Evolutionary conservation across 106 monocot species (phyloP), one percentile per base, ranked within the genome.

Genomic region (Apostasia ramifera): DNA sequence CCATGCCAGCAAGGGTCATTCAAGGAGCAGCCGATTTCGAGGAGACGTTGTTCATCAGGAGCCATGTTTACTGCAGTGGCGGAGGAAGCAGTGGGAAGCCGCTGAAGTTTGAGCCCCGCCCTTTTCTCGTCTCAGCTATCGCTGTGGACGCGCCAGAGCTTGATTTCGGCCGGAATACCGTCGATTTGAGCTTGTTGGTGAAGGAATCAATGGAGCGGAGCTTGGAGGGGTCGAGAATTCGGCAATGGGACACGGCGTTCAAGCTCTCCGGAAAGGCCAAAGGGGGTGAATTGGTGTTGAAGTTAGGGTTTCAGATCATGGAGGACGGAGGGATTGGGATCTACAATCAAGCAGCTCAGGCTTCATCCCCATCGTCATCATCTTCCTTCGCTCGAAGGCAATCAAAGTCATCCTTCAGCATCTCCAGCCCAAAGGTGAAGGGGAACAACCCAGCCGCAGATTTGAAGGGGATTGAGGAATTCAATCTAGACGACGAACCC

Each of bases 301-400:
- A 89, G 59, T 52, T 95, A 4, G 88, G 88, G 47, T 95, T 95
- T 66, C 95, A 95, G 69, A 86, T 95, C 71, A 95, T 95, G 88
- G 95, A 95, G 67, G 95, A 89, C 40, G 84, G 86, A 7, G 86
- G 91, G 1, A 76, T 86, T 5, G 84, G 80, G 38, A 72, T 95
- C 7, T 95, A 89, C 66, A 73, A 64, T 62, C 80, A 83, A 53
- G 59, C 15, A 7, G 72, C 46, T 0, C 76, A 40, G 3, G 59
- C 5, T 12, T 40, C 55, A 5, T 50, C 44, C 4, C 50, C 61
- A 66, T 77, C 52, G 15, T 48, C 74, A 0, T 81, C 86, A 11
- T 82, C 81, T 41, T 64, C 79, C 12, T 52, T 76, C 38, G 85
- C 85, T 1, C 71, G 88, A 12, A 77, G 70, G 70, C 88, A 89